Evolutionary conservation across 2,329 filamentous ascomycete genomes (phyloP).

Genomic region (Pseudocercospora eumusae): DNA sequence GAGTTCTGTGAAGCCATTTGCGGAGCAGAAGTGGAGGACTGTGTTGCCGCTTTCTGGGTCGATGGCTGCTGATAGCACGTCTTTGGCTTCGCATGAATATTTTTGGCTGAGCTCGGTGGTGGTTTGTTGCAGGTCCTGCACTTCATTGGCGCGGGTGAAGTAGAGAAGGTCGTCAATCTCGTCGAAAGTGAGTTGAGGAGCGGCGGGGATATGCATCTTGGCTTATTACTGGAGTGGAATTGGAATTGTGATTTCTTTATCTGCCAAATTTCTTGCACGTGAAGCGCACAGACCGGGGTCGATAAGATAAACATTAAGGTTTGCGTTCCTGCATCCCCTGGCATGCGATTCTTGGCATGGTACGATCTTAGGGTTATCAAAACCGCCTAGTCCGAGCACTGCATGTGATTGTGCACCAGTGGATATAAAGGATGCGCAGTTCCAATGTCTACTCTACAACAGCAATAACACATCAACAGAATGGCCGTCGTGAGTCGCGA

Average conservation of each 20-base stretch:
- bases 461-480: background rate
- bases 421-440: background rate
- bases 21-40: constrained; percentile 84
- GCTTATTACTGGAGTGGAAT: background rate
- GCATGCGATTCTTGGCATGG: background rate
- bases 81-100: constrained; percentile 60
- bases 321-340: constrained; percentile 15
- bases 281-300: constrained; percentile 6
- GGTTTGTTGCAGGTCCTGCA: constrained; percentile 63
- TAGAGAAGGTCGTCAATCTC: constrained; percentile 92
- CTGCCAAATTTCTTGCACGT: constrained; percentile 2
- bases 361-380: background rate
- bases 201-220: constrained; percentile 18
- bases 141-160: constrained; percentile 76
- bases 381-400: background rate
- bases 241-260: background rate
- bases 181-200: constrained; percentile 63
- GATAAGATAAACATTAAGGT: constrained; percentile 1
- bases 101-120: constrained; percentile 63
- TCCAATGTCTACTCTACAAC: background rate
- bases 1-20: constrained; percentile 71
- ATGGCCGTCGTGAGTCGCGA: constrained; percentile 19
- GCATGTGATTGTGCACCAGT: background rate
- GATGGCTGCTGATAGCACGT: constrained; percentile 68
- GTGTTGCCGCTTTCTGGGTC: constrained; percentile 78